A percentile compares a stretch with the other conserved stretches of the same genome.
Conservation (phyloP, 2,329 filamentous ascomycete species). For the Diaporthe sp. region DNA sequence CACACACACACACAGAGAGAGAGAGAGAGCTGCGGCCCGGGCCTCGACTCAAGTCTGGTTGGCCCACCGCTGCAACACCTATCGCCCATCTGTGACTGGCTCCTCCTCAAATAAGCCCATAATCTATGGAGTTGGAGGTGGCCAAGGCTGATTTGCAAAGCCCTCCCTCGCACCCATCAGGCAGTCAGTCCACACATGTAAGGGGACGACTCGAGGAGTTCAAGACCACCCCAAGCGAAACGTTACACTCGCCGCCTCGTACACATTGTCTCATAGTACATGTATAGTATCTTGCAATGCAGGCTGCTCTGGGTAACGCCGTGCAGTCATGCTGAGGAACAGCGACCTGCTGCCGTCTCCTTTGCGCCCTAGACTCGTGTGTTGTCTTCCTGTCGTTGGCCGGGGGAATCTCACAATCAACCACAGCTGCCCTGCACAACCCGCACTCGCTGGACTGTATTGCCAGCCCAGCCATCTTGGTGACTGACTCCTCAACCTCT, state of each 20-base stretch:
- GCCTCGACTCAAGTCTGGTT: conserved; percentile 4
- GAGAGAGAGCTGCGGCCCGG: conserved; percentile 1
- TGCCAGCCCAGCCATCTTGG: background rate
- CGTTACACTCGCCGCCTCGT: background rate
- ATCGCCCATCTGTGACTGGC: conserved; percentile 21
- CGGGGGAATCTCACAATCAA: background rate
- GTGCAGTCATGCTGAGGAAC: background rate
- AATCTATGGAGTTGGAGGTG: background rate
- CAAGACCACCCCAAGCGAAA: background rate
- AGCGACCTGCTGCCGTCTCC: background rate
- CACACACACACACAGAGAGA: background rate
- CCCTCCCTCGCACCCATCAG: background rate
- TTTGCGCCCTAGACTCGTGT: background rate
- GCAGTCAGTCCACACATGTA: too few species aligned
- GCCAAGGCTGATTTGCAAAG: background rate
- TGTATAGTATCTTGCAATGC: background rate
- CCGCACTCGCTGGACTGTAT: background rate
- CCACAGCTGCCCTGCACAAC: background rate
- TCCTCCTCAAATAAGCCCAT: background rate
- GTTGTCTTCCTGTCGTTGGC: background rate
- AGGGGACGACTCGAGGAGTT: background rate
- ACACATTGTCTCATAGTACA: background rate
- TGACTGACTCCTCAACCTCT: background rate
- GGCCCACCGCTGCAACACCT: background rate
- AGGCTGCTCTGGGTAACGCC: background rate